Conservation (phyloP, 2,329 filamentous ascomycete species). For the Didymella pinodella region DNA sequence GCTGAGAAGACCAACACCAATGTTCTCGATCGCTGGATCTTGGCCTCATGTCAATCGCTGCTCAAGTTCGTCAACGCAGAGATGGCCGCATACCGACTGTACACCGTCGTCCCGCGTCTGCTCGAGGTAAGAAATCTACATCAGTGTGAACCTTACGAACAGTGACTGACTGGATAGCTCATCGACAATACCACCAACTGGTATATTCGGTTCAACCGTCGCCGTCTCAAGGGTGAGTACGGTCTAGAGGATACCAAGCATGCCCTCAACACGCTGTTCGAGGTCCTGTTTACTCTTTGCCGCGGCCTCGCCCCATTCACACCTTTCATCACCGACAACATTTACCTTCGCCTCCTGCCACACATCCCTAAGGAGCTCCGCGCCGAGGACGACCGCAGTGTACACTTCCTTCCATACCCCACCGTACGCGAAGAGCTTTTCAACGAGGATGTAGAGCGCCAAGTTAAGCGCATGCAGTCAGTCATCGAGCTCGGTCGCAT, state of each 20-base stretch:
- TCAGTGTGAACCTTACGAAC: background rate
- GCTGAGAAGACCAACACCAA: slow-evolving; percentile 81
- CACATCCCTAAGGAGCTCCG: slow-evolving; percentile 77
- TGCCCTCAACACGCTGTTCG: slow-evolving; percentile 91
- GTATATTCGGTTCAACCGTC: slow-evolving; percentile 96
- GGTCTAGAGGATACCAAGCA: slow-evolving; percentile 86
- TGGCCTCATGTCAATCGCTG: slow-evolving; percentile 90
- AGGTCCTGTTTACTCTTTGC: slow-evolving; percentile 88
- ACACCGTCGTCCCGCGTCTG: slow-evolving; percentile 89
- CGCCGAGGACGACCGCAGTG: slow-evolving; percentile 78
- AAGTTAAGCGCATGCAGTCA: slow-evolving; percentile 89
- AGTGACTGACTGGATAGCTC: slow-evolving; percentile 54
- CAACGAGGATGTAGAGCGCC: slow-evolving; percentile 82
- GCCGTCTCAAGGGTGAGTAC: slow-evolving; percentile 87
- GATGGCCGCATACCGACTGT: slow-evolving; percentile 76
- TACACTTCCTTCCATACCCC: slow-evolving; percentile 92
- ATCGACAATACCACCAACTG: slow-evolving; percentile 98
- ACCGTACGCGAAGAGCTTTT: slow-evolving; percentile 89
- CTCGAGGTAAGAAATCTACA: slow-evolving; percentile 59
- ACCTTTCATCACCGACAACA: slow-evolving; percentile 93
- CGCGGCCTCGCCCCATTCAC: slow-evolving; percentile 92
- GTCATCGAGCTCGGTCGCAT: slow-evolving; percentile 91
- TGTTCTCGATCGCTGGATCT: slow-evolving; percentile 95
- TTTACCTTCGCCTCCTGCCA: slow-evolving; percentile 83
- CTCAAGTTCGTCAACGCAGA: slow-evolving; percentile 91